These are phyloP conservation scores for Wallacemonas sp. DNA, from an alignment of 208 protist species.

Conservation along the genomic window DNA sequence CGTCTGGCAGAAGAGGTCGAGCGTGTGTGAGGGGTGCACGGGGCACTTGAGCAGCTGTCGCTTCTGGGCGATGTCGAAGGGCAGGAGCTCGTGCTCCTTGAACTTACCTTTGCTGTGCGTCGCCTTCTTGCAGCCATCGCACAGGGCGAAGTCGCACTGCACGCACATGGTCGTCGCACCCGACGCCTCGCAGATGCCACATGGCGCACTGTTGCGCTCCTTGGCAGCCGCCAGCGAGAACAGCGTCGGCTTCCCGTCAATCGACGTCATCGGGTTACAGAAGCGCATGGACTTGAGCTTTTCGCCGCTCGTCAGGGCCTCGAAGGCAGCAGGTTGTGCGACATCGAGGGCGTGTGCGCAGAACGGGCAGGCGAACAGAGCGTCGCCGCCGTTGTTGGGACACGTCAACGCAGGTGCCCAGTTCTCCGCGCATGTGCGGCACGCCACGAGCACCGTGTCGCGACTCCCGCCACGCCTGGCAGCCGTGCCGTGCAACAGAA, in stretches of 20 bases:
- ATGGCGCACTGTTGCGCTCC: constrained; percentile 19
- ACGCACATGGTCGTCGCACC: constrained; percentile 38
- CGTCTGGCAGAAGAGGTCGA: constrained; percentile 73
- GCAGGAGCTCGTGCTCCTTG: constrained; percentile 52
- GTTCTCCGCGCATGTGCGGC: constrained; percentile 29
- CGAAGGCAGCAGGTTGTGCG: background rate
- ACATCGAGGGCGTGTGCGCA: background rate
- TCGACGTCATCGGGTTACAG: constrained; percentile 13
- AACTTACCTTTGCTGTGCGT: constrained; percentile 69
- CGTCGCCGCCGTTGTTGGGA: background rate
- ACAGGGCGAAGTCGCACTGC: constrained; percentile 79
- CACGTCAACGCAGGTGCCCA: constrained; percentile 17
- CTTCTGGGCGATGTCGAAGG: constrained; percentile 30
- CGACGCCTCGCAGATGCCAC: constrained; percentile 68
- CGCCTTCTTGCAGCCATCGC: constrained; percentile 35
- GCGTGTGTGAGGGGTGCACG: constrained; percentile 43
- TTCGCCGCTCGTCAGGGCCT: background rate
- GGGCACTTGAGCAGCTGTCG: constrained; percentile 29
- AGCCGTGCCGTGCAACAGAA: constrained; percentile 29
- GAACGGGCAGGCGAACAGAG: constrained; percentile 6
- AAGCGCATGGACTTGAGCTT: constrained; percentile 10
- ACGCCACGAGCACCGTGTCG: constrained; percentile 29
- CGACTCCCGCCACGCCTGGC: background rate
- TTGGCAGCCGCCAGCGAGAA: constrained; percentile 1
- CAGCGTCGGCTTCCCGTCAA: constrained; percentile 3